phyloP scores from a whole-genome alignment of 441 rosid species.

The Pelargonium australe region DNA sequence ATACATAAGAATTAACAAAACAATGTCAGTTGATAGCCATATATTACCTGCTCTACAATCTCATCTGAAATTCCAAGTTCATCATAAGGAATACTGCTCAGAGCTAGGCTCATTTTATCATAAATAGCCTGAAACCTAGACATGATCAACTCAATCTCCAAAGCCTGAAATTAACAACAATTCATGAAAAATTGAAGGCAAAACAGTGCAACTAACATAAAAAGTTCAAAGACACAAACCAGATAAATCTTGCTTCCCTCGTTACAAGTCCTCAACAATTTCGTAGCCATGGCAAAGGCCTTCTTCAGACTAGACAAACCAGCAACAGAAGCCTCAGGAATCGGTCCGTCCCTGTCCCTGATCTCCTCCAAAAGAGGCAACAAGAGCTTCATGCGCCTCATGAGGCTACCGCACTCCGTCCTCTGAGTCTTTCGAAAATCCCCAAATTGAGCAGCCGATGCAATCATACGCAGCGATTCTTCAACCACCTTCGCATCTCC shows the following conservation, averaged over 20 bases:
- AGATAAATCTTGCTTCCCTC: conserved; percentile 29
- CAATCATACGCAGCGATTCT: conserved; percentile 28
- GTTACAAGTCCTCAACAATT: conserved; percentile 18
- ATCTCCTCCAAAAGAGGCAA: conserved; percentile 56
- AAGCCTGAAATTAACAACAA: conserved; percentile 15
- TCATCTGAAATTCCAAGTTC: conserved; percentile 21
- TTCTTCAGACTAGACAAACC: conserved; percentile 34
- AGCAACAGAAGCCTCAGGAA: conserved; percentile 20
- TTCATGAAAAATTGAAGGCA: background rate
- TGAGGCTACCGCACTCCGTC: conserved; percentile 46
- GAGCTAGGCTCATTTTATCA: conserved; percentile 10
- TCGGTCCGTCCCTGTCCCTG: conserved; percentile 24
- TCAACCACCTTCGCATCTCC: conserved; percentile 24
- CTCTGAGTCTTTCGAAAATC: conserved; percentile 41
- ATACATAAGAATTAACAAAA: background rate
- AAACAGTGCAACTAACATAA: background rate
- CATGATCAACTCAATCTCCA: conserved; percentile 20
- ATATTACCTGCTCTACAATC: conserved; percentile 22
- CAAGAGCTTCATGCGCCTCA: conserved; percentile 49
- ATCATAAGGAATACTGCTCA: conserved; percentile 16
- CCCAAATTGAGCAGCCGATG: conserved; percentile 34
- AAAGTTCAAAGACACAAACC: conserved; percentile 9
- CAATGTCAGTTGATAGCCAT: background rate
- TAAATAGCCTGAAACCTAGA: conserved; percentile 15
- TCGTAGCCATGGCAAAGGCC: conserved; percentile 25